Conservation (phyloP, 352 stramenopile species). For the Halophytophthora polymorphica region DNA sequence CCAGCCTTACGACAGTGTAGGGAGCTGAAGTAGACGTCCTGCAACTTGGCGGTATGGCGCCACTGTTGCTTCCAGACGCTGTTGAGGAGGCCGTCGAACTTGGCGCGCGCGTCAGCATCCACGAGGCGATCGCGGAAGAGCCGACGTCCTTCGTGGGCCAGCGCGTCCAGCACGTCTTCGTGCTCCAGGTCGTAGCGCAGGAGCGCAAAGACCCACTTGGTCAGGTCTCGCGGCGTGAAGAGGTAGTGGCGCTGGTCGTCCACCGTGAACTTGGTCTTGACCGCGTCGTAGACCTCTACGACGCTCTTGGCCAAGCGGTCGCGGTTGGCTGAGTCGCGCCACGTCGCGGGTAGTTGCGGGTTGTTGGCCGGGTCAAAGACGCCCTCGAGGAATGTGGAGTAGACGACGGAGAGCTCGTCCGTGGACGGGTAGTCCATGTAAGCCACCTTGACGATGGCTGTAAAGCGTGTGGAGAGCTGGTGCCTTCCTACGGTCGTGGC, state of each 20-base stretch:
- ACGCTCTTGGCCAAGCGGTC: conserved; percentile 85
- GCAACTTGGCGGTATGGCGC: conserved; percentile 71
- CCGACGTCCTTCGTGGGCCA: conserved; percentile 86
- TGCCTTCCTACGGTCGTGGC: conserved; percentile 91
- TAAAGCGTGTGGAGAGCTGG: conserved; percentile 91
- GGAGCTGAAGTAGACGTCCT: conserved; percentile 87
- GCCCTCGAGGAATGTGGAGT: conserved; percentile 85
- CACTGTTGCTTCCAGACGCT: conserved; percentile 84
- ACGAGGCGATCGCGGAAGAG: conserved; percentile 92
- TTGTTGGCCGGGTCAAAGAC: conserved; percentile 51
- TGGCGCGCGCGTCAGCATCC: conserved; percentile 59
- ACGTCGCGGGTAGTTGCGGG: conserved; percentile 36
- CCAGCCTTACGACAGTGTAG: conserved; percentile 46
- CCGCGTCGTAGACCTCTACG: conserved; percentile 90
- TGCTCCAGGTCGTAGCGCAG: conserved; percentile 87
- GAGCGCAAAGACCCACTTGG: conserved; percentile 88
- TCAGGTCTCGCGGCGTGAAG: conserved; percentile 92
- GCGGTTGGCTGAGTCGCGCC: conserved; percentile 53
- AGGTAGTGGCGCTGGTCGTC: conserved; percentile 94
- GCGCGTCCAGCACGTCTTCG: conserved; percentile 89
- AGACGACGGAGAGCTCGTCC: conserved; percentile 88
- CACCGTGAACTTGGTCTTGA: conserved; percentile 89
- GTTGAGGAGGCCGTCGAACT: conserved; percentile 87
- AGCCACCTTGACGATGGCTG: conserved; percentile 90
- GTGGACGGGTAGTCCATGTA: conserved; percentile 92